A percentile compares a stretch with the other conserved stretches of the same genome.
Conservation (phyloP, 106 monocot genomes). For the Allium sativum region DNA sequence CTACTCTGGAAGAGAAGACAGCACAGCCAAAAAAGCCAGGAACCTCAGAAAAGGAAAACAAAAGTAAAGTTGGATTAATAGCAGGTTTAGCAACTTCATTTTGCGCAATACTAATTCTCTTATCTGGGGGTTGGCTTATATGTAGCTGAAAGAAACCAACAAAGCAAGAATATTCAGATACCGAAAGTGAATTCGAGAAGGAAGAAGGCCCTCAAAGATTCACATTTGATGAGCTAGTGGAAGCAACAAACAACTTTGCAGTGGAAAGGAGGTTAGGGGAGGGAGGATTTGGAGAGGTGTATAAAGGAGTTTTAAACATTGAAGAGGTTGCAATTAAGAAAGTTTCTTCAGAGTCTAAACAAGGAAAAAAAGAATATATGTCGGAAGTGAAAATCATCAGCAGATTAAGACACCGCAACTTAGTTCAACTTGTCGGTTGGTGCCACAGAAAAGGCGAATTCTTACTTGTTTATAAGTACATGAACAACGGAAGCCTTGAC, state of each 20-base stretch:
- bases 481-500: conserved; percentile 50
- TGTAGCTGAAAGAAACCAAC: background rate
- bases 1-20: conserved; percentile 8
- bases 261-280: conserved; percentile 13
- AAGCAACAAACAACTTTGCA: conserved; percentile 17
- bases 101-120: background rate
- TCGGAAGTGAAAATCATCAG: conserved; percentile 20
- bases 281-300: conserved; percentile 26
- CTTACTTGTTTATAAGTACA: conserved; percentile 19
- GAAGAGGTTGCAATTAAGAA: conserved; percentile 18
- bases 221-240: conserved; percentile 1
- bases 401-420: conserved; percentile 19
- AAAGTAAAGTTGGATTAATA: background rate
- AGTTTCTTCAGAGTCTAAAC: conserved; percentile 5
- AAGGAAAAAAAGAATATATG: conserved; percentile 12
- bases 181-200: conserved; percentile 13
- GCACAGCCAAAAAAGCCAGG: no score
- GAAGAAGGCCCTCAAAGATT: conserved; percentile 15
- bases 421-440: conserved; percentile 24
- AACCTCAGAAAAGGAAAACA: background rate
- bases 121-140: conserved; percentile 7
- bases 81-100: background rate
- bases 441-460: conserved; percentile 13
- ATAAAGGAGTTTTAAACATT: conserved; percentile 10
- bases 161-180: background rate